Conservation (phyloP, 2,329 filamentous ascomycete genomes). For the Cyphellophora europaea region DNA sequence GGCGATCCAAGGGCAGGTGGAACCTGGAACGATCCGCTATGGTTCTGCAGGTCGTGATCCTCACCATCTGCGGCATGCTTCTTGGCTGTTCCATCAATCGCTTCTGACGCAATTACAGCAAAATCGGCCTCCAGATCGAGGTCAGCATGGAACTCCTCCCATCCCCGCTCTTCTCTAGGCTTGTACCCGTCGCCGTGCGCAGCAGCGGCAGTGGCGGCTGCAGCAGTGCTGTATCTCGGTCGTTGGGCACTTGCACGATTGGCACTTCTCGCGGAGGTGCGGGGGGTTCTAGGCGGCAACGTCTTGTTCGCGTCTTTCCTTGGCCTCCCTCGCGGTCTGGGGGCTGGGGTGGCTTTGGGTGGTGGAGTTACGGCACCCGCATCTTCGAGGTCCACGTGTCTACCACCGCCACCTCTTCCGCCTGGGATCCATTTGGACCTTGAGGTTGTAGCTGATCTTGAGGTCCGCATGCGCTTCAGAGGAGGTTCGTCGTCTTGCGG, state of each 20-base stretch:
- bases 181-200: slow-evolving; percentile 95
- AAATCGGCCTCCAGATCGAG: slow-evolving; percentile 80
- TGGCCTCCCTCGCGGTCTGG: slow-evolving; percentile 29
- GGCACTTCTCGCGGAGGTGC: slow-evolving; percentile 15
- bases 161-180: slow-evolving; percentile 87
- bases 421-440: slow-evolving; percentile 52
- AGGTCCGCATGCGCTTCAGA: slow-evolving; percentile 63
- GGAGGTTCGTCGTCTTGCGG: slow-evolving; percentile 46
- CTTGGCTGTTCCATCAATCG: slow-evolving; percentile 66
- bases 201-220: slow-evolving; percentile 76
- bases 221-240: slow-evolving; percentile 72
- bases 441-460: slow-evolving; percentile 8
- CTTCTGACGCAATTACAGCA: slow-evolving; percentile 68
- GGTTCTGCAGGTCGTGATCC: too few relatives aligned
- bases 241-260: slow-evolving; percentile 22
- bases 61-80: slow-evolving; percentile 21
- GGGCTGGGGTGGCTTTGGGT: slow-evolving; percentile 23
- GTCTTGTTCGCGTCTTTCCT: slow-evolving; percentile 2
- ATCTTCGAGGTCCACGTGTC: slow-evolving; percentile 66
- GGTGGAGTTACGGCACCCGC: slow-evolving; percentile 4
- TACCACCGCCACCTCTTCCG: slow-evolving; percentile 73
- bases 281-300: slow-evolving; percentile 7
- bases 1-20: slow-evolving; percentile 72
- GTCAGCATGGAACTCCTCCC: slow-evolving; percentile 96
- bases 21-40: slow-evolving; percentile 9